Conservation (phyloP, 306 rosid genomes). For the Cucumis cinereus region DNA sequence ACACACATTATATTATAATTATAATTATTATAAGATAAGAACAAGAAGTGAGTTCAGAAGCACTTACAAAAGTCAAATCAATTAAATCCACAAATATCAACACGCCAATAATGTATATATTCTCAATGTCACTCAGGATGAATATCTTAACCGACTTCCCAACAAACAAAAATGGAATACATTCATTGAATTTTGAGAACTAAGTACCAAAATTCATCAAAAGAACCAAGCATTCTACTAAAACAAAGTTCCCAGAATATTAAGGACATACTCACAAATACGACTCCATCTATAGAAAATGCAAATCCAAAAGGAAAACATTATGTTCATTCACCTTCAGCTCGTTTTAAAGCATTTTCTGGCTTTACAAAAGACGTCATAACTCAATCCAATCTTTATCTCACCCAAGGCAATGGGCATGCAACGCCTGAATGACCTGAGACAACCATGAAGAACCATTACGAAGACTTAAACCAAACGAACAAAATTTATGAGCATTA, state of each 20-base stretch:
- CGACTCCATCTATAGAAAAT: background rate
- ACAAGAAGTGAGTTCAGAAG: too few species aligned
- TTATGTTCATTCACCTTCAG: slow-evolving; percentile 30
- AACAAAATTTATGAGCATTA: background rate
- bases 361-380: slow-evolving; percentile 47
- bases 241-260: background rate
- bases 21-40: too few species aligned
- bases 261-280: background rate
- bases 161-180: background rate
- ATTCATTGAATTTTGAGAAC: background rate
- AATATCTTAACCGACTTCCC: background rate
- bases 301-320: background rate
- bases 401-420: slow-evolving; percentile 3
- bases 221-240: background rate
- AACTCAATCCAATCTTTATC: slow-evolving; percentile 5
- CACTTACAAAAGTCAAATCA: too few species aligned
- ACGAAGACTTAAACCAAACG: background rate
- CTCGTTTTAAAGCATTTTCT: slow-evolving; percentile 54
- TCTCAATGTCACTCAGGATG: background rate
- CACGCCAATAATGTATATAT: background rate
- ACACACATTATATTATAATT: too few species aligned
- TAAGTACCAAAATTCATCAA: background rate
- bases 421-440: slow-evolving; percentile 14
- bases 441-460: background rate
- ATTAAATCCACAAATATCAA: too few species aligned